These are phyloP conservation scores for Furculomyces boomerangus DNA, from an alignment of 371 early-diverging fungal genomes.

Conservation along the genomic window DNA sequence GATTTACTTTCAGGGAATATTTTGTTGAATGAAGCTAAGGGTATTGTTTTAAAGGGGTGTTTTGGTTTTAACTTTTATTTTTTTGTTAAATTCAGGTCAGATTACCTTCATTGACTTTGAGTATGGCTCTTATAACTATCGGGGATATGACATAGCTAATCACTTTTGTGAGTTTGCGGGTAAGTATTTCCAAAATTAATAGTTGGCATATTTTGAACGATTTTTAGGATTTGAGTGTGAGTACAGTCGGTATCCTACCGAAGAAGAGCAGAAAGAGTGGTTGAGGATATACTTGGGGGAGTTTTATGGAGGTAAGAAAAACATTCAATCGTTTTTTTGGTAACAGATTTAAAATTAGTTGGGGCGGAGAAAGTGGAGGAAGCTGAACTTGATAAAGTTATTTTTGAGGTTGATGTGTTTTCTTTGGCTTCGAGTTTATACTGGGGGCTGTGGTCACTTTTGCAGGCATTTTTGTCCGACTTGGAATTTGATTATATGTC, in stretches of 20 bases:
- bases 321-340: not conserved
- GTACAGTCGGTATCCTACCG: slow-evolving; percentile 60
- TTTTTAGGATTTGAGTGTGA: slow-evolving; percentile 70
- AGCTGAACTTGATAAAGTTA: slow-evolving; percentile 38
- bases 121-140: slow-evolving; percentile 65
- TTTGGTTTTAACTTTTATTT: not conserved
- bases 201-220: not conserved
- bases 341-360: not conserved
- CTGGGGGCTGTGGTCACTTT: slow-evolving; percentile 85
- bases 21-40: slow-evolving; percentile 43
- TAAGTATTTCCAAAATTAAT: not conserved
- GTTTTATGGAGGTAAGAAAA: slow-evolving; percentile 6
- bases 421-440: slow-evolving; percentile 77
- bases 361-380: slow-evolving; percentile 16
- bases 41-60: not conserved
- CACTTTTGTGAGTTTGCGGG: slow-evolving; percentile 84
- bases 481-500: slow-evolving; percentile 84
- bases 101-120: slow-evolving; percentile 86
- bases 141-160: slow-evolving; percentile 89
- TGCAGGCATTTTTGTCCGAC: slow-evolving; percentile 74
- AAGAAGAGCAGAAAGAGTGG: slow-evolving; percentile 53
- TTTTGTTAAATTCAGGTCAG: slow-evolving; percentile 5
- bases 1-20: slow-evolving; percentile 80
- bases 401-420: slow-evolving; percentile 59
- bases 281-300: slow-evolving; percentile 33